phyloP scores from a whole-genome alignment of 169 alveolate genomes.

The Condylostoma magnum region DNA sequence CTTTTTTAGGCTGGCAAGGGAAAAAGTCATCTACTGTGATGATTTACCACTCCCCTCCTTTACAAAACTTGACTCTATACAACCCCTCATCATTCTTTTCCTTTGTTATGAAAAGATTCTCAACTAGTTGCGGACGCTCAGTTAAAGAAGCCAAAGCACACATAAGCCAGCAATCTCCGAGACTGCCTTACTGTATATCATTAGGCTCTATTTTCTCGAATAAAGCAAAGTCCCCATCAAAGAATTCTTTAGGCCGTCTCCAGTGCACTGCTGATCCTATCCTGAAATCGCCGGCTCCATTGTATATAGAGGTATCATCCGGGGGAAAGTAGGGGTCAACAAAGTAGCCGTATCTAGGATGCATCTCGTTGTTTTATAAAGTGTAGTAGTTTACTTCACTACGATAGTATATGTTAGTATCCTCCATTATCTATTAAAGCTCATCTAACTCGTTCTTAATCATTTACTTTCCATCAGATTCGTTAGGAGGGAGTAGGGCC shows the following conservation, averaged over 20 bases:
- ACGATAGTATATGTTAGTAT: too few relatives aligned
- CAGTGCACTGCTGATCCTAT: constrained; percentile 36
- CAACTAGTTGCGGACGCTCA: constrained; percentile 69
- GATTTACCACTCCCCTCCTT: constrained; percentile 83
- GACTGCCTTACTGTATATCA: constrained; percentile 76
- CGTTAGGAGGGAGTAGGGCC: too few relatives aligned
- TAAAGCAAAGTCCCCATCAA: constrained; percentile 37
- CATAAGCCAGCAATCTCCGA: constrained; percentile 79
- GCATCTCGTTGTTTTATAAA: too few relatives aligned
- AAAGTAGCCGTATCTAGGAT: too few relatives aligned
- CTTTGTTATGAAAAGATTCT: constrained; percentile 70
- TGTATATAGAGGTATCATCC: neutral
- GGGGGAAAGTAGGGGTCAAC: constrained; percentile 20
- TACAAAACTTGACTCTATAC: constrained; percentile 72
- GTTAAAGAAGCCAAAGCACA: constrained; percentile 82
- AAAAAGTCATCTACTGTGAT: constrained; percentile 83
- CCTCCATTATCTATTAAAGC: too few relatives aligned
- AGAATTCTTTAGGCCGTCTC: constrained; percentile 77
- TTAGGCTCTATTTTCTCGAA: constrained; percentile 73
- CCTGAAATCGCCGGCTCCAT: neutral
- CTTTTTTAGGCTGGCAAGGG: constrained; percentile 70
- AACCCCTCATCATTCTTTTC: constrained; percentile 64
- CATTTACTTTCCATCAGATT: too few relatives aligned
- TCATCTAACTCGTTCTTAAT: too few relatives aligned
- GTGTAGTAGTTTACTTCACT: too few relatives aligned